Conservation (phyloP, 2,329 filamentous ascomycete genomes). For the Alternaria panax region DNA sequence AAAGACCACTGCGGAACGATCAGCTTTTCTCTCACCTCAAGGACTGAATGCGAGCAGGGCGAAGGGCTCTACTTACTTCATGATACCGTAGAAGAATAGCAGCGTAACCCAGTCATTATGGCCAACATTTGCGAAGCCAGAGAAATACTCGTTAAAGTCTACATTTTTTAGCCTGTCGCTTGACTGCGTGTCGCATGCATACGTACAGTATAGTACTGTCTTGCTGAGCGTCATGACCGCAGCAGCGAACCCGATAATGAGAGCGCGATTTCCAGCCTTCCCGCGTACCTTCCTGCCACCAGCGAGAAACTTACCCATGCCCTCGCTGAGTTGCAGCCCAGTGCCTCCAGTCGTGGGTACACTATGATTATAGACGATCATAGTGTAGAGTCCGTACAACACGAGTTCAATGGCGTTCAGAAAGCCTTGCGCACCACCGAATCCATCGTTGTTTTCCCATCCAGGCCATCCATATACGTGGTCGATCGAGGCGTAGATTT, state of each 20-base stretch:
- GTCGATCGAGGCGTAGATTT: constrained; percentile 80
- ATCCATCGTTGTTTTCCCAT: constrained; percentile 71
- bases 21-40: constrained; percentile 3
- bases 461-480: constrained; percentile 82
- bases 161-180: constrained; percentile 12
- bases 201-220: constrained; percentile 70
- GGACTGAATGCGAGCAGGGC: not conserved
- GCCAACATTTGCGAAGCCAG: constrained; percentile 66
- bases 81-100: constrained; percentile 68
- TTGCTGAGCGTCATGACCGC: constrained; percentile 72
- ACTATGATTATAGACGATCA: constrained; percentile 57
- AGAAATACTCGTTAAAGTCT: constrained; percentile 69
- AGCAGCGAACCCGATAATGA: constrained; percentile 65
- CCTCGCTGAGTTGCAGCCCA: constrained; percentile 50
- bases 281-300: constrained; percentile 62
- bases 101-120: constrained; percentile 66
- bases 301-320: constrained; percentile 54
- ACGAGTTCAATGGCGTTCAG: constrained; percentile 74
- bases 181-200: constrained; percentile 17
- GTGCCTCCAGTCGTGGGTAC: constrained; percentile 42
- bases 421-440: constrained; percentile 75
- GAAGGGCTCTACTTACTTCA: constrained; percentile 63
- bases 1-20: constrained; percentile 61
- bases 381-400: constrained; percentile 70
- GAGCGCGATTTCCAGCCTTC: constrained; percentile 60